Evolutionary conservation across 2,329 filamentous ascomycete genomes (phyloP), one percentile per base, ranked within the genome.

Genomic region (Ophiostoma himal-ulmi): DNA sequence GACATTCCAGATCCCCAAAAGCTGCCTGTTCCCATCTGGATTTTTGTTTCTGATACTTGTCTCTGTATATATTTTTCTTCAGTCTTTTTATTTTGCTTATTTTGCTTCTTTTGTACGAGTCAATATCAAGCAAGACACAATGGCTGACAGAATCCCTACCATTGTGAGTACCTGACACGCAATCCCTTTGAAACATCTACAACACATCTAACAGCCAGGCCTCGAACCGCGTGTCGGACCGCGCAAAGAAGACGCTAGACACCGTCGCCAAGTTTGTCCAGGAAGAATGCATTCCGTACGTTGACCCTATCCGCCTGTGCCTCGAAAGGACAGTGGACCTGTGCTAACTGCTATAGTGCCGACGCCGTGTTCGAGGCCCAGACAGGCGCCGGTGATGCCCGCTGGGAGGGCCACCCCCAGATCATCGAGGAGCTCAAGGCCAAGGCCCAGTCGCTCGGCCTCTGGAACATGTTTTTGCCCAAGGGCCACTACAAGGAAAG

Each of bases 401-500:
- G 94, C 83, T 98, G 94, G 91, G 86, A 90, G 74, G 81, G 84
- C 54, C 91, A 96, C 78, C 94, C 95, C 0, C 79, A 84, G 60
- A 85, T 98, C 76, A 86, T 99, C 73, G 95, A 99, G 75, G 90
- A 95, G 70, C 86, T 99, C 76, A 98, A 98, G 86, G 83, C 82
- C 74, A 91, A 93, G 80, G 95, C 94, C 64, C 87, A 85, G 77
- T 85, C 90, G 75, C 86, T 97, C 36, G 95, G 94, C 1, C 84
- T 99, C 65, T 99, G 95, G 95, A 99, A 99, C 82, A 91, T 99
- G 90, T 99, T 99, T 84, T 82, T 99, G 75, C 92, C 95, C 74
- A 94, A 91, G 83, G 93, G 90, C 76, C 94, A 97, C 82, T 98
- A 97, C 85, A 92, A 91, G 80, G 92, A 97, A 82, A 96, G 93